Percentiles rank a stretch among this genome's conserved stretches.
Evolutionary conservation across 805 yeast species (phyloP).

Genomic region (Millerozyma acaciae): DNA sequence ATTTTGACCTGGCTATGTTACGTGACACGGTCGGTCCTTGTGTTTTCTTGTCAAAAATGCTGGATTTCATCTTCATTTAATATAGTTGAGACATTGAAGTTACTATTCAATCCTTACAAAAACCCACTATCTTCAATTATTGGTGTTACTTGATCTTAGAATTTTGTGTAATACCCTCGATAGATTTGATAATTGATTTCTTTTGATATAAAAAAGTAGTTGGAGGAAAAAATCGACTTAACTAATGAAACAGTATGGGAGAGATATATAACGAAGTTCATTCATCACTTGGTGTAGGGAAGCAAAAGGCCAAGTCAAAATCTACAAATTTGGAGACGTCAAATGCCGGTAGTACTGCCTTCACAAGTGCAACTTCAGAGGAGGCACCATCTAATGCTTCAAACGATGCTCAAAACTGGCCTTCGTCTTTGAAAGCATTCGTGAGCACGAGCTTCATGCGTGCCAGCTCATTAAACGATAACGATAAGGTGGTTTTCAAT

Average conservation of each 20-base stretch:
- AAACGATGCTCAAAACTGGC: constrained; percentile 40
- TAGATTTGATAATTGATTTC: background rate
- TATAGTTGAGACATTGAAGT: too few species aligned
- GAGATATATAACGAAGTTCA: constrained; percentile 9
- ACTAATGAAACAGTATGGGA: too few species aligned
- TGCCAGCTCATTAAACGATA: constrained; percentile 33
- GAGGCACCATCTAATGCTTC: too few species aligned
- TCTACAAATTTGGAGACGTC: too few species aligned
- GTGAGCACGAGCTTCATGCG: constrained; percentile 44
- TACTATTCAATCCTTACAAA: too few species aligned
- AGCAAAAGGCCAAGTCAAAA: constrained; percentile 2
- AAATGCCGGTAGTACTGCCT: too few species aligned
- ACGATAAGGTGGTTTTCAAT: constrained; percentile 39
- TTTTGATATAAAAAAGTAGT: too few species aligned
- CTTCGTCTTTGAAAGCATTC: constrained; percentile 48
- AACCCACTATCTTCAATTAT: too few species aligned
- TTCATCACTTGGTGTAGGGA: constrained; percentile 7
- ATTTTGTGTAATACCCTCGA: constrained; percentile 2
- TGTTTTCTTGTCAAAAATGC: constrained; percentile 23
- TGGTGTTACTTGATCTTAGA: background rate
- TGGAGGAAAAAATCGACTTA: too few species aligned
- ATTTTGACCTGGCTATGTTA: too few species aligned
- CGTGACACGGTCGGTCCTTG: too few species aligned
- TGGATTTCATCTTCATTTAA: constrained; percentile 24
- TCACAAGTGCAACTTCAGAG: too few species aligned